Conservation (phyloP, 2,329 filamentous ascomycete species). For the Phaeophleospora eucalypticola region DNA sequence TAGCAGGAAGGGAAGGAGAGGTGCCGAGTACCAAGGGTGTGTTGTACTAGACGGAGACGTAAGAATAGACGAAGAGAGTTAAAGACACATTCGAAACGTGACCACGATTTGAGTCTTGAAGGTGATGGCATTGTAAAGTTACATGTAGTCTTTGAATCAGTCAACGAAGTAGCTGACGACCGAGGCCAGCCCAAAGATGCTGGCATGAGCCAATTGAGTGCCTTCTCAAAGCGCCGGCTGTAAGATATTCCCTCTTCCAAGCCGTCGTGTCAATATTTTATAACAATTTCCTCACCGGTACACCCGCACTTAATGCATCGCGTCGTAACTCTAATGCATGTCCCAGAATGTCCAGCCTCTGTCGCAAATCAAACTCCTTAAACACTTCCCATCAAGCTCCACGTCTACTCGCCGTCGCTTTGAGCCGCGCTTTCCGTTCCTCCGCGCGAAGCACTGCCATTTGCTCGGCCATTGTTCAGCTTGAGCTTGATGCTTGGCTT, state of each 20-base stretch:
- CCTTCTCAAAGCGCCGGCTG: neutral
- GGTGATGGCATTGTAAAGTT: neutral
- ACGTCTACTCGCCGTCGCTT: constrained; percentile 52
- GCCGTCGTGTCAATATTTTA: neutral
- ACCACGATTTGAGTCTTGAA: neutral
- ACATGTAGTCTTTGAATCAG: neutral
- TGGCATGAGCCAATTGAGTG: neutral
- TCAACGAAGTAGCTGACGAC: neutral
- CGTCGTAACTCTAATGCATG: neutral
- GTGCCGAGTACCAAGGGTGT: constrained; percentile 96
- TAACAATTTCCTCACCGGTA: neutral
- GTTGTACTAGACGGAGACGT: constrained; percentile 43
- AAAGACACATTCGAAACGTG: neutral
- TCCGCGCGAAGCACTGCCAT: constrained; percentile 33
- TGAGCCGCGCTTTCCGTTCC: constrained; percentile 43
- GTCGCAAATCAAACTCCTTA: neutral
- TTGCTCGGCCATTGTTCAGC: constrained; percentile 52
- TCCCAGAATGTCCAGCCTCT: neutral
- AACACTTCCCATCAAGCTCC: neutral
- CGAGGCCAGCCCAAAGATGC: neutral
- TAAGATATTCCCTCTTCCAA: neutral
- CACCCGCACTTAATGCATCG: neutral
- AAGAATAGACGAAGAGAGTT: neutral
- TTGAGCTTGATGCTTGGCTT: constrained; percentile 62
- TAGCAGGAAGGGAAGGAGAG: constrained; percentile 81